Evolutionary conservation across 306 rosid species (phyloP).

Genomic region (Cajanus cajan): DNA sequence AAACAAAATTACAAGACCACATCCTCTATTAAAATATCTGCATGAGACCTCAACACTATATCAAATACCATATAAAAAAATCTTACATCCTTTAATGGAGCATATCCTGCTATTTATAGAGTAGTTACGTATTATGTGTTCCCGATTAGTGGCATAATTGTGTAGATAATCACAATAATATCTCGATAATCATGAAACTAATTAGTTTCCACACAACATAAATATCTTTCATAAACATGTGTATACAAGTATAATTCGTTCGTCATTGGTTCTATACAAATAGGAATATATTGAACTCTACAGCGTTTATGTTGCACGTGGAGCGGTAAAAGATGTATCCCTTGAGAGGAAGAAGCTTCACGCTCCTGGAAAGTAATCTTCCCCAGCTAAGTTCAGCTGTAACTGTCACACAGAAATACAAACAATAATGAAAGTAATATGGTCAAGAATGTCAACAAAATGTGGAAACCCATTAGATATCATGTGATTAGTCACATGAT

Average conservation of each 20-base stretch:
- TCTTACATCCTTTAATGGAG: conserved; percentile 21
- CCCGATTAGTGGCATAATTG: neutral
- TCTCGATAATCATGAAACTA: neutral
- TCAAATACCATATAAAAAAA: neutral
- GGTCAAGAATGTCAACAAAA: conserved; percentile 31
- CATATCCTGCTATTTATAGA: conserved; percentile 26
- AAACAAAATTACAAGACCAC: neutral
- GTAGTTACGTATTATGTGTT: conserved; percentile 20
- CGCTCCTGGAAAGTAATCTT: conserved; percentile 40
- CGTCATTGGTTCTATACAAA: neutral
- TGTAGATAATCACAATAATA: neutral
- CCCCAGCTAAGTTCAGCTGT: conserved; percentile 61
- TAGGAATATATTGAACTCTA: conserved; percentile 11
- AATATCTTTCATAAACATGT: neutral
- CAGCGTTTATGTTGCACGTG: neutral
- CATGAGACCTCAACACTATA: neutral
- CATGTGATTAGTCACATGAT: conserved; percentile 70
- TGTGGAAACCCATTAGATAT: conserved; percentile 42
- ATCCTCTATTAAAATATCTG: neutral
- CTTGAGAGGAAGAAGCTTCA: conserved; percentile 18
- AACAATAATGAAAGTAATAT: conserved; percentile 28
- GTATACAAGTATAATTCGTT: neutral
- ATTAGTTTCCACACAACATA: neutral
- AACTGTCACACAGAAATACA: conserved; percentile 33
- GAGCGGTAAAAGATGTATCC: conserved; percentile 1